phyloP scores from a whole-genome alignment of 176 grass and related monocot genomes.

The Pontederia paniculata region DNA sequence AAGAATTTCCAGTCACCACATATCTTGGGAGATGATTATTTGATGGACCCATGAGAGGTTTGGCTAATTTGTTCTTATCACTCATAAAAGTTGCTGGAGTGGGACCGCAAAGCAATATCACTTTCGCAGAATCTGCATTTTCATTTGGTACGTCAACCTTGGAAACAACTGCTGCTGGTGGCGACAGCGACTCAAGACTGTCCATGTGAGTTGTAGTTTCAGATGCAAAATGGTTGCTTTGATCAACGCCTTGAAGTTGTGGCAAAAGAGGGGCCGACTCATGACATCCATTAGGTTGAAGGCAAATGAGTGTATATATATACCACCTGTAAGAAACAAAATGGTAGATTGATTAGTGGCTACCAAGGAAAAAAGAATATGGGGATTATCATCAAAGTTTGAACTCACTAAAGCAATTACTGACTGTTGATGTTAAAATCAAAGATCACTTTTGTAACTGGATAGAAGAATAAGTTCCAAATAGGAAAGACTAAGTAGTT shows the following conservation, averaged over 20 bases:
- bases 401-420: too few relatives aligned
- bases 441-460: too few relatives aligned
- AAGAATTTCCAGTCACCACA: slow-evolving; percentile 19
- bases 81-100: slow-evolving; percentile 1
- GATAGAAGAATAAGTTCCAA: too few relatives aligned
- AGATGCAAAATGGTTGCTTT: background rate
- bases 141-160: background rate
- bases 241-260: background rate
- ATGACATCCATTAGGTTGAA: background rate
- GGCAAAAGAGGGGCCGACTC: background rate
- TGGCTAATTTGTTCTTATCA: slow-evolving; percentile 5
- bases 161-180: slow-evolving; percentile 4
- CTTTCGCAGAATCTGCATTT: slow-evolving; percentile 3
- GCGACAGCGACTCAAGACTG: background rate
- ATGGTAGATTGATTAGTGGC: background rate
- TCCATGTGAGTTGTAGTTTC: slow-evolving; percentile 1
- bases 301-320: background rate
- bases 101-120: background rate
- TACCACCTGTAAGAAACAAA: background rate
- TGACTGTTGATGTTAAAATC: too few relatives aligned
- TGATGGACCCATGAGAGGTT: slow-evolving; percentile 24
- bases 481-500: too few relatives aligned
- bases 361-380: slow-evolving; percentile 1
- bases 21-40: slow-evolving; percentile 18
- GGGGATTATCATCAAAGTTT: background rate